phyloP scores from a whole-genome alignment of 140 eudicot species.

The Flaveria floridana region DNA sequence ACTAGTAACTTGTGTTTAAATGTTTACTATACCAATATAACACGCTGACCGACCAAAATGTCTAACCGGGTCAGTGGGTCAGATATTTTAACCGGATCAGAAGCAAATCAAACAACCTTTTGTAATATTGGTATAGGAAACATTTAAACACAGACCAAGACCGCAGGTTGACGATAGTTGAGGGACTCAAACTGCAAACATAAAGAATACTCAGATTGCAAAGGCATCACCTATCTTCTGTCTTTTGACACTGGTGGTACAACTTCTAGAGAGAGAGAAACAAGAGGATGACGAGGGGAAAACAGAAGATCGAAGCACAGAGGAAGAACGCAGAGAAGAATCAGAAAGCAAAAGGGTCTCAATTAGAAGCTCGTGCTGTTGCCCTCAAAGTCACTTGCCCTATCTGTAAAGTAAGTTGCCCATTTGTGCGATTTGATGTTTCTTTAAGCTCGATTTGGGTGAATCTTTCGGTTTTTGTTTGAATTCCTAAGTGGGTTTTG shows the following conservation, averaged over 20 bases:
- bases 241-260: slow-evolving; percentile 20
- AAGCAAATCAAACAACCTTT: no score
- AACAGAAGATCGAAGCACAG: slow-evolving; percentile 94
- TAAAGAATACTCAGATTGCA: neutral
- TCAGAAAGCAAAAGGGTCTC: slow-evolving; percentile 80
- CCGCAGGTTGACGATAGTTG: no score
- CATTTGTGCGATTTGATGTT: neutral
- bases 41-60: no score
- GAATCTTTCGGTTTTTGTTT: neutral
- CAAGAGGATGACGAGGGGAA: slow-evolving; percentile 73
- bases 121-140: no score
- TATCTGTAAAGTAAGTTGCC: slow-evolving; percentile 64
- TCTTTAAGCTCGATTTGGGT: no score
- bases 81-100: no score
- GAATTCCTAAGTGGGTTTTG: slow-evolving; percentile 17
- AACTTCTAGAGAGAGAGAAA: neutral
- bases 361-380: slow-evolving; percentile 89
- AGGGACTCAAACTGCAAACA: no score
- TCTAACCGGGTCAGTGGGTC: no score
- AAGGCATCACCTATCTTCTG: neutral
- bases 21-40: no score
- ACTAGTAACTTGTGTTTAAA: neutral
- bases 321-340: slow-evolving; percentile 86
- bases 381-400: slow-evolving; percentile 88
- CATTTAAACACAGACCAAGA: neutral